phyloP scores from a whole-genome alignment of 768 basidiomycete genomes.

The Wakefieldia striispora region DNA sequence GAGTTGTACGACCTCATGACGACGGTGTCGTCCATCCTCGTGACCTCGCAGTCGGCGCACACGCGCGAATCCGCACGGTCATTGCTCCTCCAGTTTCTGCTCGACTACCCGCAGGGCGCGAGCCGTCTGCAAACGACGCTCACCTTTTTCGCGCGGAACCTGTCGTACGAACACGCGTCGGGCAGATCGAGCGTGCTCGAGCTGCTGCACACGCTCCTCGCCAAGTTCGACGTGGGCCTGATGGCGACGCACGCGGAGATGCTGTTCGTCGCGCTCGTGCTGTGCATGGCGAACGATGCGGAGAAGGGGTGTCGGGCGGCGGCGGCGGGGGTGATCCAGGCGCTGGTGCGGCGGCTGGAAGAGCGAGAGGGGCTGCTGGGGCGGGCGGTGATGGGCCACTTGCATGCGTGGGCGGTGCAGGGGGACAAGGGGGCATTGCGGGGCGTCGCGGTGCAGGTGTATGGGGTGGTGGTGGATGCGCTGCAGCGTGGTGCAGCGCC shows the following conservation, averaged over 20 bases:
- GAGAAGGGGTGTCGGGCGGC: constrained; percentile 86
- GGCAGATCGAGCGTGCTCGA: constrained; percentile 95
- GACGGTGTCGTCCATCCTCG: constrained; percentile 85
- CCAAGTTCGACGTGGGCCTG: constrained; percentile 77
- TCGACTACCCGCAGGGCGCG: constrained; percentile 96
- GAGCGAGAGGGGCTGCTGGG: constrained; percentile 51
- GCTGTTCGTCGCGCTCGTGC: constrained; percentile 86
- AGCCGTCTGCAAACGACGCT: constrained; percentile 86
- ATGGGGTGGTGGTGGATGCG: constrained; percentile 76
- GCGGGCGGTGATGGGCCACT: constrained; percentile 58
- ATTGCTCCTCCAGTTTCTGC: constrained; percentile 87
- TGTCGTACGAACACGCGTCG: constrained; percentile 86
- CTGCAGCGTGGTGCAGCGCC: constrained; percentile 46
- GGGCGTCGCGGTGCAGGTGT: constrained; percentile 78
- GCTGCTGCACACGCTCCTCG: constrained; percentile 76
- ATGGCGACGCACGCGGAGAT: constrained; percentile 82
- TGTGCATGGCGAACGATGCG: constrained; percentile 93
- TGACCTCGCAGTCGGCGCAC: constrained; percentile 87
- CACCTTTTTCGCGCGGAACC: constrained; percentile 88
- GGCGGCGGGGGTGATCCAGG: constrained; percentile 81
- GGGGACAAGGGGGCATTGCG: constrained; percentile 56
- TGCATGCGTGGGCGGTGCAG: constrained; percentile 79
- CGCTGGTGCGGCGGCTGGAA: constrained; percentile 65
- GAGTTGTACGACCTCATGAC: constrained; percentile 99
- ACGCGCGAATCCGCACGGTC: constrained; percentile 91